Evolutionary conservation across 768 basidiomycete genomes (phyloP).

Genomic region (Hypholoma fasciculare): DNA sequence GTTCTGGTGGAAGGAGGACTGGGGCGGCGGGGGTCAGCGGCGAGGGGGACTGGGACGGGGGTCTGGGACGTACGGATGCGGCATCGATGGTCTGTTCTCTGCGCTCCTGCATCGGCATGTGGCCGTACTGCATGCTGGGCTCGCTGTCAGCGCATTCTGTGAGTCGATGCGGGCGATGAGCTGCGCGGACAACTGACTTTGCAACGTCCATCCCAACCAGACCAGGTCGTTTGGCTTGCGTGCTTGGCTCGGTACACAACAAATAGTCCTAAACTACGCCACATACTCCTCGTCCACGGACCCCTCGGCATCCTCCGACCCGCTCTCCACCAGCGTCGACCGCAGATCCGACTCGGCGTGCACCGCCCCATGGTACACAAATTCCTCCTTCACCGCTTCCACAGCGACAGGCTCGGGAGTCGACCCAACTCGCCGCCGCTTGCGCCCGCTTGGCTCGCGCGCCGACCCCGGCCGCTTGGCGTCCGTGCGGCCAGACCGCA

Average conservation of each 20-base stretch:
- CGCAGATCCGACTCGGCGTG: slow-evolving; percentile 29
- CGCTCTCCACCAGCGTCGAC: slow-evolving; percentile 26
- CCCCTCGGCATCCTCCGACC: slow-evolving; percentile 39
- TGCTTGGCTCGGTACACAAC: background rate
- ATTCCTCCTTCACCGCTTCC: background rate
- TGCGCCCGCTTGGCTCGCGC: background rate
- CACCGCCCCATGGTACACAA: slow-evolving; percentile 11
- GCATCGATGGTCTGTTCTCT: slow-evolving; percentile 58
- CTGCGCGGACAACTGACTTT: slow-evolving; percentile 32
- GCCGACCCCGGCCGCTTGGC: slow-evolving; percentile 12
- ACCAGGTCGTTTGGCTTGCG: slow-evolving; percentile 27
- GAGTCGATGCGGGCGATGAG: slow-evolving; percentile 1
- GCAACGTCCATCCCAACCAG: slow-evolving; percentile 35
- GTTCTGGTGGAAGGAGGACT: slow-evolving; percentile 56
- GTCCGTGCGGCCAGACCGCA: slow-evolving; percentile 56
- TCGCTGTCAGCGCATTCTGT: slow-evolving; percentile 25
- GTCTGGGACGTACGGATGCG: slow-evolving; percentile 53
- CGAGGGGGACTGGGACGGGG: slow-evolving; percentile 19
- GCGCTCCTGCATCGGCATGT: slow-evolving; percentile 50
- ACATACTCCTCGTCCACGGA: slow-evolving; percentile 26
- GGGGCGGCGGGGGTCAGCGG: slow-evolving; percentile 5
- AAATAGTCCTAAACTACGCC: slow-evolving; percentile 4
- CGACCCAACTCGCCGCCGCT: slow-evolving; percentile 7
- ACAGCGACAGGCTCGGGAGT: slow-evolving; percentile 10
- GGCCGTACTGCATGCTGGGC: slow-evolving; percentile 60